Evolutionary conservation across 2,329 filamentous ascomycete genomes (phyloP).

Genomic region (Fusarium poae): DNA sequence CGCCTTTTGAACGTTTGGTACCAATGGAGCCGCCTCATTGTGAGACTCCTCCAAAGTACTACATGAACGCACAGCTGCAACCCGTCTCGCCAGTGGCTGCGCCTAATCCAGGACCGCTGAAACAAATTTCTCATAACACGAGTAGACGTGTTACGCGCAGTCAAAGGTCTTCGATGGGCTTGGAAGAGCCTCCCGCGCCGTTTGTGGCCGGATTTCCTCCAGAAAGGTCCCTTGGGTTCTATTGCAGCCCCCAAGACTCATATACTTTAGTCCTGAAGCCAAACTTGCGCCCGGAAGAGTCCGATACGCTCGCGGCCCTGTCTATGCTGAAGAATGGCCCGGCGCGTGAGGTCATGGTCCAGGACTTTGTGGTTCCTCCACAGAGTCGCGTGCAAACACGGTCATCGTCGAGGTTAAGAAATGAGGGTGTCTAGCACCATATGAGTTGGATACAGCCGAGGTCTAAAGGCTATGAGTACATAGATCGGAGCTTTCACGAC

Average conservation of each 20-base stretch:
- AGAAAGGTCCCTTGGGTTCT: constrained; percentile 36
- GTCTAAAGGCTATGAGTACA: constrained; percentile 23
- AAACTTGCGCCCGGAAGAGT: constrained; percentile 35
- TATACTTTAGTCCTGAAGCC: constrained; percentile 29
- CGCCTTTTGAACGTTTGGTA: constrained; percentile 41
- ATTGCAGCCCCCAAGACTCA: constrained; percentile 18
- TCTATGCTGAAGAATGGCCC: constrained; percentile 43
- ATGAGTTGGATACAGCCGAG: constrained; percentile 31
- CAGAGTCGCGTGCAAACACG: constrained; percentile 31
- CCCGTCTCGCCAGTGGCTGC: constrained; percentile 30
- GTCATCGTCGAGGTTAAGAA: constrained; percentile 33
- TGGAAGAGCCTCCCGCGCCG: constrained; percentile 41
- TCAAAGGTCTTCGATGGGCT: constrained; percentile 22
- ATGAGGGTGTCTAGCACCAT: constrained; percentile 12
- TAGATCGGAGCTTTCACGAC: constrained; percentile 31
- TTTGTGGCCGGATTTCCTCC: constrained; percentile 42
- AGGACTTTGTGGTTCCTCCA: constrained; percentile 12
- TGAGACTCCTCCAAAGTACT: constrained; percentile 27
- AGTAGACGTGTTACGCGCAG: constrained; percentile 40
- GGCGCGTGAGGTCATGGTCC: constrained; percentile 11
- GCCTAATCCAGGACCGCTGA: constrained; percentile 41
- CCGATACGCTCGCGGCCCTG: constrained; percentile 45
- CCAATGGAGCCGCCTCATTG: constrained; percentile 49
- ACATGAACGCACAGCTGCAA: constrained; percentile 38
- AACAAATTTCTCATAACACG: constrained; percentile 52